Percentiles rank a stretch among this genome's conserved stretches.
Evolutionary conservation across 352 stramenopile genomes (phyloP).

Genomic region (Phytophthora pini): DNA sequence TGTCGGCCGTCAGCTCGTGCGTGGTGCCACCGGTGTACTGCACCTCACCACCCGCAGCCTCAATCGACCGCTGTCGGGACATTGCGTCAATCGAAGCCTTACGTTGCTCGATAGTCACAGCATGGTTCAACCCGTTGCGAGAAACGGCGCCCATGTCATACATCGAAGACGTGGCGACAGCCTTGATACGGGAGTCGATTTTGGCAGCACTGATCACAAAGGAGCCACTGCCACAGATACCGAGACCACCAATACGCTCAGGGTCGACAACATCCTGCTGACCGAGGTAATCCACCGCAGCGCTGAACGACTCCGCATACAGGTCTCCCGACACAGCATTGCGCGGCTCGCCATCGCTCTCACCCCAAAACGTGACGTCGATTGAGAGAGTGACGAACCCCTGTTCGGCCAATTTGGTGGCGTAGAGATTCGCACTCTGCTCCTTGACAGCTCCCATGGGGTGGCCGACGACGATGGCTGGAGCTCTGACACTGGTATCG

Average conservation of each 20-base stretch:
- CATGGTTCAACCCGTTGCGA: constrained; percentile 12
- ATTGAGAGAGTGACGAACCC: constrained; percentile 29
- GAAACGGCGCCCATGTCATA: constrained; percentile 25
- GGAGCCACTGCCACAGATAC: constrained; percentile 29
- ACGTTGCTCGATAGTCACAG: constrained; percentile 17
- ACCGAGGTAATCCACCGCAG: constrained; percentile 22
- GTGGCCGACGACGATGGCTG: constrained; percentile 18
- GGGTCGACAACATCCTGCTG: constrained; percentile 21
- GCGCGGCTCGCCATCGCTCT: constrained; percentile 17
- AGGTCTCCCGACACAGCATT: constrained; percentile 16
- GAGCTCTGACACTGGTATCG: background rate
- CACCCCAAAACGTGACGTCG: constrained; percentile 23
- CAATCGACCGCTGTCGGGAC: constrained; percentile 11
- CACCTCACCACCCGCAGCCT: constrained; percentile 11
- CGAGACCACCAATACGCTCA: constrained; percentile 18
- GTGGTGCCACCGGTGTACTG: constrained; percentile 7
- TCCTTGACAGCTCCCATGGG: constrained; percentile 34
- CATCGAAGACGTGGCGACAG: constrained; percentile 22
- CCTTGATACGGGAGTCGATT: constrained; percentile 32
- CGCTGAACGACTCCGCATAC: constrained; percentile 29
- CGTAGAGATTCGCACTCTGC: constrained; percentile 29
- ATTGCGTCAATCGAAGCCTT: constrained; percentile 4
- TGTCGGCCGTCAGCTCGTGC: constrained; percentile 20
- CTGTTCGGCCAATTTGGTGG: constrained; percentile 26
- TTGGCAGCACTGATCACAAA: constrained; percentile 25